A percentile compares a stretch with the other conserved stretches of the same genome.
Evolutionary conservation across 1,284 basidiomycete genomes (phyloP).

Genomic region (Ustilago bromivora): DNA sequence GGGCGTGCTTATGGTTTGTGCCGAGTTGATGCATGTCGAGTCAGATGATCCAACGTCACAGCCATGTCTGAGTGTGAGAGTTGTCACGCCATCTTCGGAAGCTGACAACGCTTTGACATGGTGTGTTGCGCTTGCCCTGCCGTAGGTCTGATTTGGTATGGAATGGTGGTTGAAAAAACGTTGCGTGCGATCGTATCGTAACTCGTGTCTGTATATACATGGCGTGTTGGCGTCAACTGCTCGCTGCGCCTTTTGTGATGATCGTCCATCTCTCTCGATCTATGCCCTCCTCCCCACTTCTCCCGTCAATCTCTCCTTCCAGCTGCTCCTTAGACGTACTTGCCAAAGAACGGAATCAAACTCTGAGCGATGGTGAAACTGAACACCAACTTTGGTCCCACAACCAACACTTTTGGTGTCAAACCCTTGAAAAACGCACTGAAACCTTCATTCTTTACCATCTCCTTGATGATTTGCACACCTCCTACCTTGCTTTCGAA

Average conservation of each 20-base stretch:
- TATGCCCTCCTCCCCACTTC: too few species aligned
- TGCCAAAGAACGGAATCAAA: slow-evolving; percentile 91
- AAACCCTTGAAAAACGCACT: slow-evolving; percentile 96
- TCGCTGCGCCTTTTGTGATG: background rate
- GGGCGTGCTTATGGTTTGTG: background rate
- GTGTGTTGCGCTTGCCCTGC: background rate
- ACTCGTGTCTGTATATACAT: background rate
- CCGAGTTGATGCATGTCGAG: too few species aligned
- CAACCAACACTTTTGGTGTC: slow-evolving; percentile 84
- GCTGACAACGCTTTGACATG: too few species aligned
- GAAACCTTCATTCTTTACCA: slow-evolving; percentile 86
- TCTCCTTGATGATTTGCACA: slow-evolving; percentile 85
- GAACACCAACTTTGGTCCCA: slow-evolving; percentile 97
- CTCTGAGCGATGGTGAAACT: slow-evolving; percentile 97
- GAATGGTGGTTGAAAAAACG: slow-evolving; percentile 6
- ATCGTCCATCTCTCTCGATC: background rate
- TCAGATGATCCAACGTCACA: too few species aligned
- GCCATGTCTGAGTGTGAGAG: too few species aligned
- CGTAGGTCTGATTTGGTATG: background rate
- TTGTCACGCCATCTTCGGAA: too few species aligned
- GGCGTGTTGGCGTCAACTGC: background rate
- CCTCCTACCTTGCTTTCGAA: slow-evolving; percentile 90
- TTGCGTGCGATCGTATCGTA: background rate
- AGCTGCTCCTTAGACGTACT: slow-evolving; percentile 69
- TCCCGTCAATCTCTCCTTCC: background rate